Evolutionary conservation across 1,284 basidiomycete genomes (phyloP), one percentile per base, ranked within the genome.

Genomic region (Caloboletus inedulis): DNA sequence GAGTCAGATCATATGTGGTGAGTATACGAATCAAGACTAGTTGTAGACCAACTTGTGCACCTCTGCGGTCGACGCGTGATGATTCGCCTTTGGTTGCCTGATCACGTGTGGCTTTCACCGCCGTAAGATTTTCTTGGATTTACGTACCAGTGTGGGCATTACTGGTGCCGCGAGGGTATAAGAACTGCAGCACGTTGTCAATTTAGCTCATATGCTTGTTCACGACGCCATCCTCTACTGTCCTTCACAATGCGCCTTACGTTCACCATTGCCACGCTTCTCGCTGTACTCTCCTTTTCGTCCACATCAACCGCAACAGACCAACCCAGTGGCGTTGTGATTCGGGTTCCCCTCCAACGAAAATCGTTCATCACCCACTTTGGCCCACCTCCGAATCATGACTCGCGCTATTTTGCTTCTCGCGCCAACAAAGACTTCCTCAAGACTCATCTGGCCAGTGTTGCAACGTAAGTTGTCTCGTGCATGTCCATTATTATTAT

Each of bases 321-420:
- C 30, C 42, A 41, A n/a, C 43, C 37, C 18, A 33, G 12, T 47
- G 43, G 7, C 19, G 47, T 43, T 41, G 53, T 49, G 34, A 55
- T 58, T 36, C 65, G 57, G 37, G 47, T 64, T 8, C 55, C 57
- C 39, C 64, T 66, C 25, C 42, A 58, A 48, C 64, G 63, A 27
- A 64, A 51, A 34, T 54, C 57, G 37, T 25, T 53, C 54, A n/a
- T 62, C 41, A 44, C 43, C 21, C 44, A 52, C 31, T 13, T n/a
- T 25, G 27, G 29, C 12, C 18, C 39, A 13, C 42, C 41, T 43
- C 27, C 45, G 5, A 27, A 18, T 29, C 31, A 4, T n/a, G 36
- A 10, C 29, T 37, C 57, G 30, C 43, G 25, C 16, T 35, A 31
- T 41, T 40, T 33, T 23, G 39, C 27, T 21, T n/a, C 49, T 25